phyloP scores from a whole-genome alignment of 1,284 basidiomycete species.

The Stygiomarasmius scandens region DNA sequence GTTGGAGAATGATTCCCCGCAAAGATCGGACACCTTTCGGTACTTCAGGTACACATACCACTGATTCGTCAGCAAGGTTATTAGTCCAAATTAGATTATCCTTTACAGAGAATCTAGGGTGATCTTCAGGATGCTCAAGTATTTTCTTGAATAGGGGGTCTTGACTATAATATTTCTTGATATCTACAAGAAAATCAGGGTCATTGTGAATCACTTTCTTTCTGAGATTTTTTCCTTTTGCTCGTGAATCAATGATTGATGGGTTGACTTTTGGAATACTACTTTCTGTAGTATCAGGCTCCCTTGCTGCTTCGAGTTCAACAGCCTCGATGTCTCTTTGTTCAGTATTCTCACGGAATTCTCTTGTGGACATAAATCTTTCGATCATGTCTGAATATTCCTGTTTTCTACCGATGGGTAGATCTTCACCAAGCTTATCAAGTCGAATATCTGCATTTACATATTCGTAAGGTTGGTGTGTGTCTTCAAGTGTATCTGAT shows the following conservation, averaged over 20 bases:
- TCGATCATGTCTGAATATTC: constrained; percentile 10
- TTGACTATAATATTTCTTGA: too few relatives aligned
- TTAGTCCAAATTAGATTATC: background rate
- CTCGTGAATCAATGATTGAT: too few relatives aligned
- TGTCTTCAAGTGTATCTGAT: constrained; percentile 24
- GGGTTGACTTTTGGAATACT: too few relatives aligned
- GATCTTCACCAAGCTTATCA: too few relatives aligned
- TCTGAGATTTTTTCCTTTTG: too few relatives aligned
- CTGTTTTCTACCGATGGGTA: constrained; percentile 13
- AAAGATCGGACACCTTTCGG: constrained; percentile 2
- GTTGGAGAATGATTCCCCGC: constrained; percentile 23
- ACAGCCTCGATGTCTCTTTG: background rate
- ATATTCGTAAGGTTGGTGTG: constrained; percentile 22
- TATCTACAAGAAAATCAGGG: too few relatives aligned
- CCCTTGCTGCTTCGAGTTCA: constrained; percentile 1
- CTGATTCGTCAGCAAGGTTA: background rate
- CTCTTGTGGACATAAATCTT: too few relatives aligned
- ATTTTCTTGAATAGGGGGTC: too few relatives aligned
- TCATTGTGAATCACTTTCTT: too few relatives aligned
- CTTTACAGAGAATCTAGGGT: background rate
- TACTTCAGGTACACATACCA: constrained; percentile 1
- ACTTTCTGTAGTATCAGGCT: too few relatives aligned
- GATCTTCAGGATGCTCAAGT: constrained; percentile 1
- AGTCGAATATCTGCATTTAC: constrained; percentile 29
- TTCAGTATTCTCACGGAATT: background rate